Conservation (phyloP, 2,329 filamentous ascomycete genomes). For the Fusarium brachygibbosum region DNA sequence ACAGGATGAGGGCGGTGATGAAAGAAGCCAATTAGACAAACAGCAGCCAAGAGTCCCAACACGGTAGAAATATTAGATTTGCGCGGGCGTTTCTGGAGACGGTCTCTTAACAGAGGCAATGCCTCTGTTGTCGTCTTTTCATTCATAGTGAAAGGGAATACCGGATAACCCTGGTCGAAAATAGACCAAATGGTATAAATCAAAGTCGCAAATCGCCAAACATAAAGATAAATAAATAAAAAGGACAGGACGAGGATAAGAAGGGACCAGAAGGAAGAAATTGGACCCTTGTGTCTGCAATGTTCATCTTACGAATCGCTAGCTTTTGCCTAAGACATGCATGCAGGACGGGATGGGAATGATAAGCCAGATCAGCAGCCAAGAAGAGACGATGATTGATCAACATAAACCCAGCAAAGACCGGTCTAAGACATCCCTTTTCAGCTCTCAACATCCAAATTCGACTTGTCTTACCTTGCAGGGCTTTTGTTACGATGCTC, state of each 20-base stretch:
- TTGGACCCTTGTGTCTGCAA: conserved; percentile 7
- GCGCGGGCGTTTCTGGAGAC: conserved; percentile 13
- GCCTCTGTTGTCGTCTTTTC: conserved; percentile 35
- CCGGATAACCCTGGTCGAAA: background rate
- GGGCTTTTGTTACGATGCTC: conserved; percentile 1
- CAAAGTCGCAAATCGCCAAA: background rate
- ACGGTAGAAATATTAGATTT: conserved; percentile 17
- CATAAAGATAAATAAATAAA: background rate
- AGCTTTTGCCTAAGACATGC: conserved; percentile 30
- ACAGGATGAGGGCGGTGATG: conserved; percentile 31
- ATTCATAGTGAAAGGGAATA: conserved; percentile 26
- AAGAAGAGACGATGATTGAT: conserved; percentile 4
- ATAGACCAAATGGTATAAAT: too few species aligned
- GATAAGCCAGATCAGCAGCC: conserved; percentile 33
- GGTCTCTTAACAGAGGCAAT: conserved; percentile 30
- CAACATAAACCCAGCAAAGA: background rate
- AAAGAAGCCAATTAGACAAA: conserved; percentile 42
- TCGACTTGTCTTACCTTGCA: background rate
- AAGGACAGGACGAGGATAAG: background rate
- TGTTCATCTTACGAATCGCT: conserved; percentile 22
- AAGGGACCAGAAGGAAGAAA: background rate
- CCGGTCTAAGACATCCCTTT: conserved; percentile 6
- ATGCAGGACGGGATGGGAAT: conserved; percentile 23
- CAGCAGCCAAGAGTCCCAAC: conserved; percentile 39
- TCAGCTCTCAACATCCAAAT: conserved; percentile 13